These are phyloP conservation scores for Pharus latifolius DNA, from an alignment of 176 grass and related monocot genomes.

Conservation along the genomic window DNA sequence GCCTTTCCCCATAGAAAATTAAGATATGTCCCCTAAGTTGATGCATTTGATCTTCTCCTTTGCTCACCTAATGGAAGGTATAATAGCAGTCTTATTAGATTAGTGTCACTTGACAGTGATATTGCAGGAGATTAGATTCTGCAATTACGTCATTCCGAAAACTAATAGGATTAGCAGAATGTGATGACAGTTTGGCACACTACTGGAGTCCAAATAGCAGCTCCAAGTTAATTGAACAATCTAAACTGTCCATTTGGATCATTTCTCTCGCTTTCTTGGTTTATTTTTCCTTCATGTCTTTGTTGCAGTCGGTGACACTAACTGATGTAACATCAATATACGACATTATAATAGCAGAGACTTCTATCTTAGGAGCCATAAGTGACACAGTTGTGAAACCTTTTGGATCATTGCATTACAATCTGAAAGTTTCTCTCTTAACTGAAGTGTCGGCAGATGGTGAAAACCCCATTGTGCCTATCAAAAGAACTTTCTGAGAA, in stretches of 20 bases:
- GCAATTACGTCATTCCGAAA: conserved; percentile 11
- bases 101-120: conserved; percentile 2
- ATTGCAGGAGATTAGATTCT: conserved; percentile 28
- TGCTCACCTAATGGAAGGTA: background rate
- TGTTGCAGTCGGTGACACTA: conserved; percentile 19
- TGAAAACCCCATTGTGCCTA: conserved; percentile 1
- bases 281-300: background rate
- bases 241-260: background rate
- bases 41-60: conserved; percentile 8
- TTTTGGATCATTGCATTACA: too few species aligned
- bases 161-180: conserved; percentile 10
- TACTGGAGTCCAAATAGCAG: conserved; percentile 26
- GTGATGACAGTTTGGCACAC: conserved; percentile 16
- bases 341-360: background rate
- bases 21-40: background rate
- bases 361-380: too few species aligned
- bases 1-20: conserved; percentile 7
- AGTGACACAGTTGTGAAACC: too few species aligned
- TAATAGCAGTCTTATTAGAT: conserved; percentile 3
- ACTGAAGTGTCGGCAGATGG: conserved; percentile 28
- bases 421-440: too few species aligned
- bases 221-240: conserved; percentile 15
- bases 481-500: background rate
- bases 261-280: conserved; percentile 10
- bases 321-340: conserved; percentile 14